A percentile compares a stretch with the other conserved stretches of the same genome.
phyloP scores from a whole-genome alignment of 2,329 filamentous ascomycete species.

The Penicillium sp. region DNA sequence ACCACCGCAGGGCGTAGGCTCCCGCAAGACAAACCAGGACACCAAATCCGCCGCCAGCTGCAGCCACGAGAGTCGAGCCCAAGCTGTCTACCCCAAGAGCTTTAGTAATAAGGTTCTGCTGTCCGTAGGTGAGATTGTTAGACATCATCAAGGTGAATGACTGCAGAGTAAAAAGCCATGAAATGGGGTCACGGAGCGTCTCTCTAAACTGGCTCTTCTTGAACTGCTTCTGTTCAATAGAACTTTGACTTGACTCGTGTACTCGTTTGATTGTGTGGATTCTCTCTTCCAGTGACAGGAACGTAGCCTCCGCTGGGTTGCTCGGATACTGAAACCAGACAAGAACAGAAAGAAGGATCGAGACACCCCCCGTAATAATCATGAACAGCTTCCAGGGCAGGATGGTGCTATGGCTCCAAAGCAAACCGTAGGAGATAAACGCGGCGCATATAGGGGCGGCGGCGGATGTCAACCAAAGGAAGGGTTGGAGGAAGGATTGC shows the following conservation, averaged over 20 bases:
- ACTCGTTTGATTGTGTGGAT: slow-evolving; percentile 12
- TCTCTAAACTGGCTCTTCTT: slow-evolving; percentile 13
- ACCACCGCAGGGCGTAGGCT: slow-evolving; percentile 23
- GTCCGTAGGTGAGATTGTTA: slow-evolving; percentile 35
- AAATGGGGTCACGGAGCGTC: slow-evolving; percentile 19
- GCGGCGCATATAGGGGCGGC: slow-evolving; percentile 30
- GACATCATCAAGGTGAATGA: slow-evolving; percentile 20
- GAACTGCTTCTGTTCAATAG: slow-evolving; percentile 18
- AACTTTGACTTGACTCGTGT: slow-evolving; percentile 12
- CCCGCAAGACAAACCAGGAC: slow-evolving; percentile 29
- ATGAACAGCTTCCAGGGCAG: slow-evolving; percentile 20
- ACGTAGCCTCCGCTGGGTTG: slow-evolving; percentile 12
- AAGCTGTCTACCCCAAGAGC: slow-evolving; percentile 32
- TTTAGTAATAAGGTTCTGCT: slow-evolving; percentile 34
- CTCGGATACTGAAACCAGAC: slow-evolving; percentile 15
- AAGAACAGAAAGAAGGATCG: slow-evolving; percentile 23
- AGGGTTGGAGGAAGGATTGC: slow-evolving; percentile 41
- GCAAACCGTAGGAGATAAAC: slow-evolving; percentile 37
- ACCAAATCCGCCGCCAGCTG: slow-evolving; percentile 32
- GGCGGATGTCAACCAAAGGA: slow-evolving; percentile 40
- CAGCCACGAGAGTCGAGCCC: slow-evolving; percentile 36
- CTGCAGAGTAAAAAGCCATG: slow-evolving; percentile 26
- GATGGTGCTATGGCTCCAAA: slow-evolving; percentile 25
- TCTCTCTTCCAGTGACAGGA: slow-evolving; percentile 12
- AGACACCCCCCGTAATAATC: slow-evolving; percentile 33